Conservation (phyloP, 2,329 filamentous ascomycete species). For the Thermochaetoides dissita region DNA sequence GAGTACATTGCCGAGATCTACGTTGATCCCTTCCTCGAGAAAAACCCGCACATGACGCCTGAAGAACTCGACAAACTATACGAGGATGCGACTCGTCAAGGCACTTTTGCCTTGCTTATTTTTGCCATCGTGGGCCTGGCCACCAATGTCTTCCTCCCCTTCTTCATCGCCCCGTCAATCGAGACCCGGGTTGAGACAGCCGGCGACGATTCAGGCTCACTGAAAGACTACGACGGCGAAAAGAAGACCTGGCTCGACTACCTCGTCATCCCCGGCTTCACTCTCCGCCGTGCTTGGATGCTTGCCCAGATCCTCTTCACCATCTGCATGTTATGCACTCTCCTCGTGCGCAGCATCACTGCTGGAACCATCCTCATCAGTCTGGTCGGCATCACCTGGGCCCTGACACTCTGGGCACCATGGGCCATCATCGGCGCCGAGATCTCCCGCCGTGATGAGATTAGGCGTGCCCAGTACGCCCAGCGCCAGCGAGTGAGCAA, state of each 20-base stretch:
- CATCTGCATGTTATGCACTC: conserved; percentile 66
- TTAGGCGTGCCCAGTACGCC: conserved; percentile 26
- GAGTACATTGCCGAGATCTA: conserved; percentile 92
- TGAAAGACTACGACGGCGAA: conserved; percentile 21
- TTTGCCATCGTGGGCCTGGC: conserved; percentile 75
- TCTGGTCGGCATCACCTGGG: conserved; percentile 81
- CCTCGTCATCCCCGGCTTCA: conserved; percentile 68
- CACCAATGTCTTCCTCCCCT: conserved; percentile 71
- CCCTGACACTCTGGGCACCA: conserved; percentile 82
- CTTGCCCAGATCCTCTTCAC: conserved; percentile 74
- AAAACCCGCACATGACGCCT: conserved; percentile 64
- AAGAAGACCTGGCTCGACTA: conserved; percentile 37
- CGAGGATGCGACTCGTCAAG: conserved; percentile 72
- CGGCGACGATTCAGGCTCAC: conserved; percentile 19
- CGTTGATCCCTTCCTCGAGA: conserved; percentile 63
- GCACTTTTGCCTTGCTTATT: conserved; percentile 76
- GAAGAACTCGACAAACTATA: conserved; percentile 66
- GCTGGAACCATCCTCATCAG: conserved; percentile 66
- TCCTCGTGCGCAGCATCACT: conserved; percentile 58
- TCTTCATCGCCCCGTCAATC: conserved; percentile 75
- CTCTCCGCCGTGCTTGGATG: conserved; percentile 79
- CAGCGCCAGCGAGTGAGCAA: conserved; percentile 8
- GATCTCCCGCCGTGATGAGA: conserved; percentile 66
- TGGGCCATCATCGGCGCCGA: conserved; percentile 92
- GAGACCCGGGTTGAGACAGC: conserved; percentile 26